Conservation (phyloP, 1,284 basidiomycete genomes). For the Ceratobasidium sp. region DNA sequence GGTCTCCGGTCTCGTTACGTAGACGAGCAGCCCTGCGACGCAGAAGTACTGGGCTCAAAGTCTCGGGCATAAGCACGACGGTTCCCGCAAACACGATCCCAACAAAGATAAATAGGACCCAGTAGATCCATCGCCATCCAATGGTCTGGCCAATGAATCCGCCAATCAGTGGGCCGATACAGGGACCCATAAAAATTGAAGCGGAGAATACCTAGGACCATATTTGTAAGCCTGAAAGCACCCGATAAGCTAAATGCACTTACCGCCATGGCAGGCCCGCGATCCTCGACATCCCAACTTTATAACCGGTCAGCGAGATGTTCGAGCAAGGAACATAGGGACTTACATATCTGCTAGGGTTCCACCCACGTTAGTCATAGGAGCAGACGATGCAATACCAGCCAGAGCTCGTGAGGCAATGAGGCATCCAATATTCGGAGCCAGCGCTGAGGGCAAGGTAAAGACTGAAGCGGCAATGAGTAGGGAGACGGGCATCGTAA, state of each 20-base stretch:
- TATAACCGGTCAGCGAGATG: not conserved
- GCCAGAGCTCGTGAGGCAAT: conserved; percentile 32
- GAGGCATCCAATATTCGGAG: conserved; percentile 27
- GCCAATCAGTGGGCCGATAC: conserved; percentile 32
- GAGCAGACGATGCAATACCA: conserved; percentile 31
- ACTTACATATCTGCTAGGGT: conserved; percentile 34
- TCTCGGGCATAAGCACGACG: conserved; percentile 49
- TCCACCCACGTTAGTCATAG: conserved; percentile 33
- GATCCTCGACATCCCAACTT: conserved; percentile 33
- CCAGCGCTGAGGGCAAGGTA: conserved; percentile 27
- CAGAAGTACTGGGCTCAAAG: conserved; percentile 54
- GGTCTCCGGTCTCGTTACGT: conserved; percentile 51
- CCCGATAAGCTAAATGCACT: not conserved
- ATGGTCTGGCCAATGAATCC: conserved; percentile 35
- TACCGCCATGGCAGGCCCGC: conserved; percentile 30
- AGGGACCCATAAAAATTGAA: conserved; percentile 39
- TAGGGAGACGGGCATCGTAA: not conserved
- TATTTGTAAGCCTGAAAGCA: not conserved
- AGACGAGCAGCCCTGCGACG: conserved; percentile 49
- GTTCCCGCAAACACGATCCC: conserved; percentile 44
- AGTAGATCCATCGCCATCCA: conserved; percentile 55
- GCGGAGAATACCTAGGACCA: conserved; percentile 11
- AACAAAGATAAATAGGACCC: conserved; percentile 51
- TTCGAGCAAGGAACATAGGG: not conserved
- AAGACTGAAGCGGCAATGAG: too few species aligned